These are phyloP conservation scores for Aspergillus aculeatinus DNA, from an alignment of 2,329 filamentous ascomycete genomes.

Conservation along the genomic window DNA sequence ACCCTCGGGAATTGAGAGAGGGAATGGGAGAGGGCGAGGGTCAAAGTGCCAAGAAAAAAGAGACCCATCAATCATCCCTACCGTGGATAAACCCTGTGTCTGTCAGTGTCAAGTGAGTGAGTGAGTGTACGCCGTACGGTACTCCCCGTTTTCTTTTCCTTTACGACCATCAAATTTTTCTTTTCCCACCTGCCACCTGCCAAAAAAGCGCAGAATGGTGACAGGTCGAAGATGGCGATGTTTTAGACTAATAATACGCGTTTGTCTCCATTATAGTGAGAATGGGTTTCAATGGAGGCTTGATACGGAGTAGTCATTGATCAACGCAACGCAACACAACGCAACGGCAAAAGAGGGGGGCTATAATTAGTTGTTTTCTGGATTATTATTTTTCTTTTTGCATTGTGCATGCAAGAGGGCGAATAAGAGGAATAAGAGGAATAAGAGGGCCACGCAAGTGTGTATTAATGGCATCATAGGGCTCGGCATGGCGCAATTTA, in stretches of 20 bases:
- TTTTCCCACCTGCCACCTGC: too few species aligned
- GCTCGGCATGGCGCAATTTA: slow-evolving; percentile 3
- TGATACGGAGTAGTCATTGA: neutral
- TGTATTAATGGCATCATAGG: slow-evolving; percentile 2
- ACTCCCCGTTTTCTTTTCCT: too few species aligned
- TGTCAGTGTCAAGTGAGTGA: neutral
- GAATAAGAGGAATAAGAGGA: too few species aligned
- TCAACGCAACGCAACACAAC: neutral
- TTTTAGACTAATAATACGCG: neutral
- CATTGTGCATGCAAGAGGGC: too few species aligned
- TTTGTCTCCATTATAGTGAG: neutral
- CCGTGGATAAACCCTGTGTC: neutral
- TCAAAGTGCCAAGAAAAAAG: neutral
- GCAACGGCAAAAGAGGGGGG: neutral
- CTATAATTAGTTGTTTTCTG: neutral
- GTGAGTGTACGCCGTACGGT: too few species aligned
- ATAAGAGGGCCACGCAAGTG: neutral
- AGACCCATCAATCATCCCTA: neutral
- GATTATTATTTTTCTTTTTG: too few species aligned
- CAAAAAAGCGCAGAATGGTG: neutral
- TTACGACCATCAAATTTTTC: neutral
- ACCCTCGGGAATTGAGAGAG: neutral
- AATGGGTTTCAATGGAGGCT: neutral
- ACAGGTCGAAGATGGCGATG: neutral
- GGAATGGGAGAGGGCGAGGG: neutral